phyloP scores from a whole-genome alignment of 1,139 yeast genomes.

The Debaryomyces singareniensis region DNA sequence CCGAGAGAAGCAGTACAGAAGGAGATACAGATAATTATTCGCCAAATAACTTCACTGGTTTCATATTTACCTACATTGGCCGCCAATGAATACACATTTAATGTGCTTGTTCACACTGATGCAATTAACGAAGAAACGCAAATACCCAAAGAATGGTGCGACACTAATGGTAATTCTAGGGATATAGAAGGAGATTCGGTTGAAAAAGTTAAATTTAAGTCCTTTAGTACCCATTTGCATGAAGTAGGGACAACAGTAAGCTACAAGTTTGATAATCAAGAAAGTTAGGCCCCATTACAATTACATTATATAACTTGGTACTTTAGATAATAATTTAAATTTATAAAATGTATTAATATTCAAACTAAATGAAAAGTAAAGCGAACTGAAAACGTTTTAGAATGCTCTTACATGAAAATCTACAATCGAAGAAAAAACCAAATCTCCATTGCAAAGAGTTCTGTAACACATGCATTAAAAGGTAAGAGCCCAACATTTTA shows the following conservation, averaged over 20 bases:
- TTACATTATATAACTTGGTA: no score
- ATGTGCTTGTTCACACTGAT: slow-evolving; percentile 80
- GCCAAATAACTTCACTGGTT: slow-evolving; percentile 86
- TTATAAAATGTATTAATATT: no score
- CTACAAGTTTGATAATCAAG: slow-evolving; percentile 38
- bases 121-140: slow-evolving; percentile 45
- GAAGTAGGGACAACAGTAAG: slow-evolving; percentile 74
- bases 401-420: no score
- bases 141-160: slow-evolving; percentile 84
- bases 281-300: no score
- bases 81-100: slow-evolving; percentile 70
- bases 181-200: slow-evolving; percentile 49
- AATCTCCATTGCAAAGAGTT: no score
- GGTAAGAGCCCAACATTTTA: no score
- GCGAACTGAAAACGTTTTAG: no score
- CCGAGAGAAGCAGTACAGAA: slow-evolving; percentile 50
- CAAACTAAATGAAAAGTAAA: no score
- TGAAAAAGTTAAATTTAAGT: slow-evolving; percentile 63
- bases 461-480: no score
- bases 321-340: no score
- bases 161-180: slow-evolving; percentile 54
- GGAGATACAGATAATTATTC: slow-evolving; percentile 78
- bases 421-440: no score
- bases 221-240: slow-evolving; percentile 65
- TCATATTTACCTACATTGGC: slow-evolving; percentile 74